Base-by-base conservation (phyloP, 176 grass and related monocot species). In the Phragmites australis region DNA sequence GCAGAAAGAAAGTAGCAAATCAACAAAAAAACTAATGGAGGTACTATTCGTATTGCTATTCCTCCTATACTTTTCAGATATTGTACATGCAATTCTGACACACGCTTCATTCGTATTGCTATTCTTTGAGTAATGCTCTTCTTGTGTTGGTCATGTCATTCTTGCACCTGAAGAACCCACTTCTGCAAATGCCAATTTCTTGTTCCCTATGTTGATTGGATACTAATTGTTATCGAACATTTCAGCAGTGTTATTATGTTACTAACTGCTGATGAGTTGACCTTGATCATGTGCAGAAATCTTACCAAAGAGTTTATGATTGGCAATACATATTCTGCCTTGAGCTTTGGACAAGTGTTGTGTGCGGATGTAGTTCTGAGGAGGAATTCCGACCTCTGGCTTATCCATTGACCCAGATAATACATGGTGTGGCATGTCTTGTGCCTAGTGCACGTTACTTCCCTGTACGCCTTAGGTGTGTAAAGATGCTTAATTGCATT, bases 241-340 rank as follows among this genome's bases (percentile, higher is more conserved):
- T 58, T 48, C 9, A 84, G 41, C 21, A 62, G 26, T 79, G 22
- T 78, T 85, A 68, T 69, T 58, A 42, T 68, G 31, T 75, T 65
- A n/a, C 53, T 63, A 31, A 31, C 47, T 58, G 52, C 63, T 79
- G 43, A 34, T 82, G 52, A 45, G 63, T 34, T 83, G 34, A 73
- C 65, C 45, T 64, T 85, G 18, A 69, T 77, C 49, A 74, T 86
- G 13, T 89, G 72, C 86, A 98, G 95, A 98, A 98, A 90, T 83
- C 92, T 40, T 93, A 98, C 59, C 95, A 94, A 75, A 94, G 88
- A 46, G 86, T 94, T 70, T 98, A 91, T 82, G 90, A 98, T 79
- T 98, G 95, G 92, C 95, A 97, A 83, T 97, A 92, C 84, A 94
- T 97, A 89, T 92, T 98, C 62, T 98, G 95, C 78, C 92, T 98